Conservation (phyloP, 176 grass and related monocot genomes). For the Carex kokanica region DNA sequence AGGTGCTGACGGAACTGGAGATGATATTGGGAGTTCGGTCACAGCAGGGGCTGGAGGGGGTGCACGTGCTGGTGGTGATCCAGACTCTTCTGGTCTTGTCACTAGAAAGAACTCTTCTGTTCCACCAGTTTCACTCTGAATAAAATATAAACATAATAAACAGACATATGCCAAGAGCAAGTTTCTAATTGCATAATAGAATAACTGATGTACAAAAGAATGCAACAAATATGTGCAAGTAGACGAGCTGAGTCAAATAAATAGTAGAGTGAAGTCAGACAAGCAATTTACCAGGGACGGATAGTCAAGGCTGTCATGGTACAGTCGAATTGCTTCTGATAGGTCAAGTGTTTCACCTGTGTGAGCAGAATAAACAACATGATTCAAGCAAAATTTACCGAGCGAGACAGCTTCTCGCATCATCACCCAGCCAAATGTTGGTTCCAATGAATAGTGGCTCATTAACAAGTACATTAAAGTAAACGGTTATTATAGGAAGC, state of each 20-base stretch:
- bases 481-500: not conserved
- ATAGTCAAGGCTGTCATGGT: slow-evolving; percentile 96
- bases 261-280: slow-evolving; percentile 7
- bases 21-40: slow-evolving; percentile 42
- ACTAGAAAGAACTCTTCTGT: slow-evolving; percentile 85
- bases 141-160: slow-evolving; percentile 32
- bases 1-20: slow-evolving; percentile 42
- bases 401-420: not conserved
- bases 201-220: slow-evolving; percentile 1
- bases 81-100: slow-evolving; percentile 84
- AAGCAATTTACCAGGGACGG: slow-evolving; percentile 64
- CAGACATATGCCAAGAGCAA: not conserved
- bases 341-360: slow-evolving; percentile 86
- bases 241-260: not conserved
- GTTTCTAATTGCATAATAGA: not conserved
- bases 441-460: not conserved
- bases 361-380: slow-evolving; percentile 24
- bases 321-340: slow-evolving; percentile 84
- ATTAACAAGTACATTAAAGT: not conserved
- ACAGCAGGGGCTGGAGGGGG: slow-evolving; percentile 67
- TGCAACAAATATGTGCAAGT: not conserved
- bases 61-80: slow-evolving; percentile 62
- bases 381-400: not conserved
- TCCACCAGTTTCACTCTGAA: slow-evolving; percentile 63
- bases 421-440: not conserved